Base-by-base conservation (phyloP, 2,329 filamentous ascomycete species). In the Rutstroemia sp. region DNA sequence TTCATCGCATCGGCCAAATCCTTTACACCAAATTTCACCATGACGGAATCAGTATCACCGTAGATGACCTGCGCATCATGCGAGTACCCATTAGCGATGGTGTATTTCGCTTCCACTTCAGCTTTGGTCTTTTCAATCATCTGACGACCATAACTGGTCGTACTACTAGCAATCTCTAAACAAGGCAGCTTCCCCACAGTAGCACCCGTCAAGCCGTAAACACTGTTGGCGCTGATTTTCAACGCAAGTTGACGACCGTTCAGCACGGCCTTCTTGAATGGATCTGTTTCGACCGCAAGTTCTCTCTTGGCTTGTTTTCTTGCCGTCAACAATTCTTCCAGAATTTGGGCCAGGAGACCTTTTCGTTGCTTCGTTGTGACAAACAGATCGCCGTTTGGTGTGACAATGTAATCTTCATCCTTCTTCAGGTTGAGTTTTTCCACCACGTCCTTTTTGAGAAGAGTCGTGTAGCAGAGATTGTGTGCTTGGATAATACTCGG, bases 41-140 rank as follows among this genome's bases (percentile, higher is more conserved):
- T 99, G 75, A 99, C 94, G 8, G 94, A 99, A 79, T 99, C 94
- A 2, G 94, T 99, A 72, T 99, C 94, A 75, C 94, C 94, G 65
- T 99, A 99, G 61, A 99, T 95, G 74, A 99, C 94, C 69, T 96
- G 86, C 0, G 94, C 94, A 70, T 99, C 89, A 70, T 97, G 90
- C 1, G 82, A 84, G 72, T 97, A 99, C 17, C 94, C 94, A 66
- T 99, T 97, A 50, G 89, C 89, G 56, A 96, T 92, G 49, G 83
- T 92, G 72, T 96, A 99, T 63, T 83, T 86, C 42, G 81, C 79
- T 73, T 97, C 92, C 6, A 99, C 94, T 70, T 97, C 94, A n/a
- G 87, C 81, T 72, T 96, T 97, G 0, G 94, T 97, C 74, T 86
- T 94, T 72, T 97, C 92, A 76, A 99, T 99, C 94, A 99, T 99